A percentile compares a stretch with the other conserved stretches of the same genome.
These are phyloP conservation scores for Ophiocordyceps australis DNA, from an alignment of 2,329 filamentous ascomycete genomes.

Conservation along the genomic window DNA sequence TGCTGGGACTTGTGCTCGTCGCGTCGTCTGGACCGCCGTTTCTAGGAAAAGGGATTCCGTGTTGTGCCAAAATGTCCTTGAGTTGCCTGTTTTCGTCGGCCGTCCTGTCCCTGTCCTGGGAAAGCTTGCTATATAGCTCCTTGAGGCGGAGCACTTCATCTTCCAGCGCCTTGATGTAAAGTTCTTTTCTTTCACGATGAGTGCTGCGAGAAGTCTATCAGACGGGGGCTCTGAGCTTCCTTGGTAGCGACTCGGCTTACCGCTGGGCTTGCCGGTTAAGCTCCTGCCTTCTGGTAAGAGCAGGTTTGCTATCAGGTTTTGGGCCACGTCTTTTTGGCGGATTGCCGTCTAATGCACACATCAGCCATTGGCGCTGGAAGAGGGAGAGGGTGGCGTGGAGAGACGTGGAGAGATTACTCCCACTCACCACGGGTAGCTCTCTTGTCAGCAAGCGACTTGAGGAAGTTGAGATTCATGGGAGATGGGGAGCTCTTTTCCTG, in stretches of 20 bases:
- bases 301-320: constrained; percentile 92
- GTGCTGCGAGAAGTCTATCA: constrained; percentile 37
- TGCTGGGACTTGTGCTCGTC: constrained; percentile 36
- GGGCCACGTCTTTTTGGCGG: constrained; percentile 79
- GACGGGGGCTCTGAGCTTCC: neutral
- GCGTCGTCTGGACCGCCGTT: constrained; percentile 20
- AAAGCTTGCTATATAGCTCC: constrained; percentile 58
- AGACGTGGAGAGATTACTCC: too few relatives aligned
- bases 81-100: constrained; percentile 67
- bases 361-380: constrained; percentile 1
- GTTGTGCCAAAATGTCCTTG: constrained; percentile 33
- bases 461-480: constrained; percentile 37
- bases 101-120: constrained; percentile 58
- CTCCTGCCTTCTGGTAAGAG: constrained; percentile 79
- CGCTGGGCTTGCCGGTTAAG: constrained; percentile 90
- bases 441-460: constrained; percentile 54
- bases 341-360: constrained; percentile 47
- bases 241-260: constrained; percentile 27
- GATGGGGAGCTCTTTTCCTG: constrained; percentile 21
- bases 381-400: neutral
- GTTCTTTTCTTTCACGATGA: constrained; percentile 89
- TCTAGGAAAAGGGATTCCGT: constrained; percentile 23
- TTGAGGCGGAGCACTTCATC: constrained; percentile 80
- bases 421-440: constrained; percentile 54
- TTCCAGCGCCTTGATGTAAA: constrained; percentile 88